Evolutionary conservation across 208 protist species (phyloP), one percentile per base, ranked within the genome.

Genomic region (Leishmania aethiopica): DNA sequence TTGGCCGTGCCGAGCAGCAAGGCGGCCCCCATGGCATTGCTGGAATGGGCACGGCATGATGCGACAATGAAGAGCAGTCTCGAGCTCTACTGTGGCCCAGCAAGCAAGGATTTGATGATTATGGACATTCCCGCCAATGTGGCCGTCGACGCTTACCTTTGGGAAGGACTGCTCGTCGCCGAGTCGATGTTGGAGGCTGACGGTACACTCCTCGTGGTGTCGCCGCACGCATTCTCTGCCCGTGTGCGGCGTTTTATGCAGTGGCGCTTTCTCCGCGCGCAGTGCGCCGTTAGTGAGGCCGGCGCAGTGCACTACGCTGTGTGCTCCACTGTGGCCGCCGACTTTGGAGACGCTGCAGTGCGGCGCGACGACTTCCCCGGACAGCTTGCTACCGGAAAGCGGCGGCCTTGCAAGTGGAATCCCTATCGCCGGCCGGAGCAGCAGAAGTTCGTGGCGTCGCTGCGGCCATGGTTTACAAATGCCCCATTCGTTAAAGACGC

Each of bases 381-480:
- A 19, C 67, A 88, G 59, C 35, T 85, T 22, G 25, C 84, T 15
- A 75, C 77, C 11, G 84, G 81, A 19, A 62, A 75, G 53, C 67
- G 59, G 11, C 82, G 91, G 17, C 82, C 85, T 53, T 80, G 84
- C 51, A 83, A 79, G 59, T 93, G 90, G 88, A 93, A 92, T 64
- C 91, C 89, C n/a, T 91, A 92, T 67, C 84, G 80, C 8, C 59
- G 84, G 19, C 10, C 81, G 4, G 59, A 81, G 40, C 55, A 40
- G 78, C 72, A 59, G 35, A 82, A 86, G 49, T 88, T 83, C 32
- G 75, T 88, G 57, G 74, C 80, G 78, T 91, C 88, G 17, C 19
- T 94, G 19, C 83, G 84, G 51, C 91, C 91, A 10, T 77, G 79
- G 70, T 96, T 92, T 78, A 90, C 91, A 32, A 89, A 88, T 49